Base-by-base conservation (phyloP, 352 stramenopile genomes). In the Pythium guiyangense region DNA sequence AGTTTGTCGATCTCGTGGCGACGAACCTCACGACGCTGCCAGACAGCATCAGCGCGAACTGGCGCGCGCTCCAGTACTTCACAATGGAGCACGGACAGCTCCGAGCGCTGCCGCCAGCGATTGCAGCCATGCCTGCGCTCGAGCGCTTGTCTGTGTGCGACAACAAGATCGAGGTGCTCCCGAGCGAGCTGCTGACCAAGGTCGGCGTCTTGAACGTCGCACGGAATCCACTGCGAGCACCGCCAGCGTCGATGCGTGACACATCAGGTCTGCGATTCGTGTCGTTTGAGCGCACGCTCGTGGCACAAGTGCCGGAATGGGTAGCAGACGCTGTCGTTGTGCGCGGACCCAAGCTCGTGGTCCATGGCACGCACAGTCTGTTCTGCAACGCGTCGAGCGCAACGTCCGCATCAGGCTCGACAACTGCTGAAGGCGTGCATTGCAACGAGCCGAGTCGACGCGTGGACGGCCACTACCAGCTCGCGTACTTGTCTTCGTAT, bases 21-120 rank as follows among this genome's bases (percentile, higher is more conserved):
- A 54, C 57, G 20, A 63, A 54, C 27, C 51, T 63, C 29, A 47
- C 49, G 26, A 44, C 37, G 2, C 26, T 59, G 9, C 57, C 57
- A n/a, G 25, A 59, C 31, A 49, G 39, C 25, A 45, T 49, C 14
- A 22, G 15, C 22, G 37, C 49, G 6, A 63, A 49, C 39, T 63
- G 50, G 57, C 20, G 9, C 22, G 20, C 26, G 10, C 42, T 63
- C 11, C 17, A 45, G 50, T 47, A 57, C 42, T 58, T 63, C 22
- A 48, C 15, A 17, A 59, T 63, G 49, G 49, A 63, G 22, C 57
- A 63, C 22, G 57, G 57, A 3, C 31, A 43, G 40, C 37, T 63
- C 39, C 40, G 49, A 39, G 40, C 57, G 20, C 22, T 59, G 11
- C 57, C 57, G 10, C 49, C 14, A 6, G 49, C 29, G 22, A 47